Percentiles rank a stretch among this genome's conserved stretches.
phyloP scores from a whole-genome alignment of 2,329 filamentous ascomycete species.

The Aspergillus sp. region DNA sequence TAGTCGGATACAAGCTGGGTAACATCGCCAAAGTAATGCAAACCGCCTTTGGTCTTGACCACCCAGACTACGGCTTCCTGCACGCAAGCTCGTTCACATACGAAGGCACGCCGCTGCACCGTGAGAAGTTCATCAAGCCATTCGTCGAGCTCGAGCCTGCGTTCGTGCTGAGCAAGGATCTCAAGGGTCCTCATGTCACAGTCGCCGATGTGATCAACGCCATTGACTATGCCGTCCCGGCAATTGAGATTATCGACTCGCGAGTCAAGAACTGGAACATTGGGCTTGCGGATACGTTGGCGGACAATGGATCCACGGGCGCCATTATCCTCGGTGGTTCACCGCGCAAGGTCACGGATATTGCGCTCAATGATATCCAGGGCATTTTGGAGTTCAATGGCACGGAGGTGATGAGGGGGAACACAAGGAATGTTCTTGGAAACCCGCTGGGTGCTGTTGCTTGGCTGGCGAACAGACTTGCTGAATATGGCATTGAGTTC shows the following conservation, averaged over 20 bases:
- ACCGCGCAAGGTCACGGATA: slow-evolving; percentile 15
- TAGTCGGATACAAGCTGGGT: slow-evolving; percentile 22
- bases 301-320: slow-evolving; percentile 20
- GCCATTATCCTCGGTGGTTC: slow-evolving; percentile 18
- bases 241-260: slow-evolving; percentile 21
- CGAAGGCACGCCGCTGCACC: slow-evolving; percentile 13
- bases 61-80: slow-evolving; percentile 21
- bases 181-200: slow-evolving; percentile 18
- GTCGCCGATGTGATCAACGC: slow-evolving; percentile 20
- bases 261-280: slow-evolving; percentile 20
- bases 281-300: slow-evolving; percentile 18
- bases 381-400: slow-evolving; percentile 15
- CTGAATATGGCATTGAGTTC: slow-evolving; percentile 18
- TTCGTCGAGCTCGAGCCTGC: slow-evolving; percentile 20
- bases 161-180: slow-evolving; percentile 13
- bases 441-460: slow-evolving; percentile 18
- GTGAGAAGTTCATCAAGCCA: slow-evolving; percentile 17
- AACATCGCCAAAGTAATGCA: slow-evolving; percentile 25
- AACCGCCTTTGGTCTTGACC: slow-evolving; percentile 20
- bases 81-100: slow-evolving; percentile 19
- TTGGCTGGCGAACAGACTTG: slow-evolving; percentile 17
- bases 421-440: slow-evolving; percentile 18
- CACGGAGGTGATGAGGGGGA: slow-evolving; percentile 18
- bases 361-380: slow-evolving; percentile 14
- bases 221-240: slow-evolving; percentile 18